Base-by-base conservation (phyloP, 2,329 filamentous ascomycete species). In the Sarocladiaceae sp. region DNA sequence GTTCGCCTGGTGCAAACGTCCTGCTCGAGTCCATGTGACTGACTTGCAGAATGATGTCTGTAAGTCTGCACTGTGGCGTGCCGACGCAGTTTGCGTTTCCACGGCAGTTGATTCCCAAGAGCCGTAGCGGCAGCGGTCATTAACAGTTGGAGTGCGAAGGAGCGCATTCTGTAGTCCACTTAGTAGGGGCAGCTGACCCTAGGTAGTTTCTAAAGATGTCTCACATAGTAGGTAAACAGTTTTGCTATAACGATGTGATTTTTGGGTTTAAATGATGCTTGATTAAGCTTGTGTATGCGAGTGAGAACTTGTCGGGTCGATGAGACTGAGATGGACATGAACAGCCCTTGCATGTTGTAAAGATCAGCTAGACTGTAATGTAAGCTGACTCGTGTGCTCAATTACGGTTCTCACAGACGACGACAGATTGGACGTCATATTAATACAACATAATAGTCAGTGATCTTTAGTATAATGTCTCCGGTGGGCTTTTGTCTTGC, bases 31-130 rank as follows among this genome's bases (percentile, higher is more conserved):
- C 40, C 24, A 35, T 39, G 15, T 47, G 40, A 24, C 41, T 47
- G 40, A 44, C 45, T 16, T 44, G 40, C 45, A 47, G 43, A 40
- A 47, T 47, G 13, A 47, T n/a, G 21, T 47, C 45, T 11, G 45
- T 9, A 9, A 47, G 33, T 32, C 41, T 44, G 19, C 45, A 47
- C 29, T 44, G 31, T 23, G 45, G 32, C 21, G 45, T 47, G 1
- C 45, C 45, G 10, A 47, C 31, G 18, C 45, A 47, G 41, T 47
- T 47, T 18, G 41, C 10, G 12, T 34, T 47, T n/a, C 45, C 45
- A 12, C 41, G n/a, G 18, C 45, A 47, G 18, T 47, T 47, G 32
- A 47, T 47, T 43, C 45, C 45, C 13, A 44, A 33, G n/a, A 11
- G 45, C 40, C 24, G 45, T 19, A 3, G 31, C 45, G 7, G 23